Evolutionary conservation across 1,284 basidiomycete genomes (phyloP).

Genomic region (Cystobasidium pallidum): DNA sequence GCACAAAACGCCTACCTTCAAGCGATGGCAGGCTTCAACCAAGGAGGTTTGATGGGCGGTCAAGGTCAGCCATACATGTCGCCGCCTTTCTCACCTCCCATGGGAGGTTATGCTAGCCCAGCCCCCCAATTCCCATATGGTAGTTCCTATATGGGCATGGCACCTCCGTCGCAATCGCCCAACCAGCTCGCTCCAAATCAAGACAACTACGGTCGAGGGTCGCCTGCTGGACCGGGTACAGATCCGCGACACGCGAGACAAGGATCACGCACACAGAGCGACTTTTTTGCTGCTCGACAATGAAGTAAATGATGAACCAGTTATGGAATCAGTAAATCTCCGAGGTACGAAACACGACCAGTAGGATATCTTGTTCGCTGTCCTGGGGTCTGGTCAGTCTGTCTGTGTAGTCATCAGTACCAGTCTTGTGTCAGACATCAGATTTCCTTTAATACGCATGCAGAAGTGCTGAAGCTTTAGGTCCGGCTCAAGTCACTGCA

Average conservation of each 20-base stretch:
- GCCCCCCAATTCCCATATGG: slow-evolving; percentile 27
- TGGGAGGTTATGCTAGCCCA: not conserved
- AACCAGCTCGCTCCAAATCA: slow-evolving; percentile 11
- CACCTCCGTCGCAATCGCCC: slow-evolving; percentile 34
- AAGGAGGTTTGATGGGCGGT: slow-evolving; percentile 28
- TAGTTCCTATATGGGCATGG: slow-evolving; percentile 38
- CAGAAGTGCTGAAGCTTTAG: not conserved
- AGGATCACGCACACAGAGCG: slow-evolving; percentile 4
- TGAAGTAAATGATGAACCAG: not conserved
- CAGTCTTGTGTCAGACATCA: too few relatives aligned
- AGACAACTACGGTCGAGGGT: not conserved
- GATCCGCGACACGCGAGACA: slow-evolving; percentile 13
- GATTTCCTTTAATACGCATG: not conserved
- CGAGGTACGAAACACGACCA: too few relatives aligned
- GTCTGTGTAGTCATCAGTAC: too few relatives aligned
- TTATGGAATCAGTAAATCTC: not conserved
- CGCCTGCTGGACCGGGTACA: not conserved
- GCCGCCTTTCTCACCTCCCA: slow-evolving; percentile 21
- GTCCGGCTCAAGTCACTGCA: too few relatives aligned
- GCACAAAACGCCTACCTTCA: slow-evolving; percentile 50
- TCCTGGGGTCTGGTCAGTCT: too few relatives aligned
- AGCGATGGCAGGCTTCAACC: slow-evolving; percentile 50
- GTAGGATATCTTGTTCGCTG: too few relatives aligned
- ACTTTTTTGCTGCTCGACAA: slow-evolving; percentile 2
- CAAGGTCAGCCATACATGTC: slow-evolving; percentile 21